Conservation (phyloP, 2,329 filamentous ascomycete genomes). For the Scytalidium lignicola region DNA sequence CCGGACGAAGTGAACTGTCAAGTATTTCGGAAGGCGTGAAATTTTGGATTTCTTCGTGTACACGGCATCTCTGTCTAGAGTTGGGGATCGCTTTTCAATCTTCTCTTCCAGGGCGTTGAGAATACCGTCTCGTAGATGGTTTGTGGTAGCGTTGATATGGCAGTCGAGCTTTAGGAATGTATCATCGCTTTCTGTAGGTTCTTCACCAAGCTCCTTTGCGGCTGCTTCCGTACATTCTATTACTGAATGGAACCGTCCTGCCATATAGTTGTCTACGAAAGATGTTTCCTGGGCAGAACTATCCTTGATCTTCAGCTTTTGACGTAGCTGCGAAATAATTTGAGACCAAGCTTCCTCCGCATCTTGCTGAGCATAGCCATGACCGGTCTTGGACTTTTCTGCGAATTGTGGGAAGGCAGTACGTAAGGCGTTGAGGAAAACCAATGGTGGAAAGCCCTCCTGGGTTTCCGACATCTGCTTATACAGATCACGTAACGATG, state of each 20-base stretch:
- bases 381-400: conserved; percentile 75
- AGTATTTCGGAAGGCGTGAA: conserved; percentile 84
- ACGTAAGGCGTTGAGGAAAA: conserved; percentile 78
- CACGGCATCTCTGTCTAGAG: conserved; percentile 68
- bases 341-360: conserved; percentile 98
- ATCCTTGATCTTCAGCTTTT: conserved; percentile 66
- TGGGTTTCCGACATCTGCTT: conserved; percentile 87
- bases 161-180: conserved; percentile 90
- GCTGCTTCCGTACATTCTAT: conserved; percentile 80
- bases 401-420: conserved; percentile 86
- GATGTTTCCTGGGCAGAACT: conserved; percentile 45
- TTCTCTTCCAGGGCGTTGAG: conserved; percentile 76
- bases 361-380: conserved; percentile 94
- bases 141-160: conserved; percentile 82
- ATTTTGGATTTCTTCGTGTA: conserved; percentile 94
- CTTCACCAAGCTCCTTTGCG: conserved; percentile 70
- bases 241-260: conserved; percentile 71
- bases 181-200: conserved; percentile 63
- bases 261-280: conserved; percentile 88
- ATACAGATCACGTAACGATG: conserved; percentile 76
- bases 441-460: conserved; percentile 74
- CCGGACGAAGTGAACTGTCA: conserved; percentile 94
- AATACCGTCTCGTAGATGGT: conserved; percentile 88
- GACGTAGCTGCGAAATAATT: conserved; percentile 76
- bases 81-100: conserved; percentile 82